Evolutionary conservation across 139 green algal species (phyloP).

Genomic region (Picocystis salinarum): DNA sequence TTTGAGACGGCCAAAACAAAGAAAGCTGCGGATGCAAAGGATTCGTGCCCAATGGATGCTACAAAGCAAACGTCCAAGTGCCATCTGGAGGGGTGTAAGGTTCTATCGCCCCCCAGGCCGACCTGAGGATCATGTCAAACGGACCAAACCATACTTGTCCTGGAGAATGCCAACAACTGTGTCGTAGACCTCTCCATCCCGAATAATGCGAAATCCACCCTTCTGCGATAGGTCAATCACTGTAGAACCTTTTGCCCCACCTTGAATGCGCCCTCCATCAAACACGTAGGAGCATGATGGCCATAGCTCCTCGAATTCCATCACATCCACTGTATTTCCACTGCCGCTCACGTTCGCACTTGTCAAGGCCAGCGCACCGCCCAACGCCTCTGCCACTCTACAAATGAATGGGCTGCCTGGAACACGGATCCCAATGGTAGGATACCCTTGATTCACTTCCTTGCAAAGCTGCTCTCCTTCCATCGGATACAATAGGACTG

Average conservation of each 20-base stretch:
- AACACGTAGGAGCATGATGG: constrained; percentile 32
- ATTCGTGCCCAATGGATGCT: no score
- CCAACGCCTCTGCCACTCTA: constrained; percentile 16
- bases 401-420: constrained; percentile 34
- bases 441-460: constrained; percentile 24
- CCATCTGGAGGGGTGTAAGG: no score
- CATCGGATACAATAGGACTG: constrained; percentile 30
- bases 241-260: constrained; percentile 29
- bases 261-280: constrained; percentile 24
- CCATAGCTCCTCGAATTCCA: constrained; percentile 45
- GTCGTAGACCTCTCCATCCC: no score
- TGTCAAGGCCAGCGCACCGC: constrained; percentile 36
- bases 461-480: constrained; percentile 19
- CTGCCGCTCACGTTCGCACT: constrained; percentile 39
- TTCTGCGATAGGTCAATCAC: constrained; percentile 35
- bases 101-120: no score
- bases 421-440: constrained; percentile 32
- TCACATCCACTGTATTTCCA: constrained; percentile 13
- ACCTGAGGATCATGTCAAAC: no score
- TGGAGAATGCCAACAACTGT: no score
- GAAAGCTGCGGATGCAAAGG: no score
- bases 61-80: no score
- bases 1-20: no score
- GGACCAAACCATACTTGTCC: no score
- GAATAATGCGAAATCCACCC: constrained; percentile 19